phyloP scores from a whole-genome alignment of 306 rosid genomes.

The Cucurbita moschata region DNA sequence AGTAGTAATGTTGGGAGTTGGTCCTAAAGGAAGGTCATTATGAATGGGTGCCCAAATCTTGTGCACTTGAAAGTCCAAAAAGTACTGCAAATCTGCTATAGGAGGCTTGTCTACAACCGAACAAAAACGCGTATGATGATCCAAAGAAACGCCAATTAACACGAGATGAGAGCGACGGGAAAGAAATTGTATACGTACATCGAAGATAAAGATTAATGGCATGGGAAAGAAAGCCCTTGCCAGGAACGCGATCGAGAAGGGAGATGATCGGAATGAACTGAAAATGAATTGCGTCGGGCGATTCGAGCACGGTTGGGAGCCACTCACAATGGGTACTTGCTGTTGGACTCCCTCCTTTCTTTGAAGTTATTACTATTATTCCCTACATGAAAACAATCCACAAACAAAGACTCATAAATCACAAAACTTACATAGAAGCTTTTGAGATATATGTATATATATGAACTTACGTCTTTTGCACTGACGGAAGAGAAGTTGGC shows the following conservation, averaged over 20 bases:
- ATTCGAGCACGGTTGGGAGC: constrained; percentile 55
- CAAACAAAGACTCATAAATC: background rate
- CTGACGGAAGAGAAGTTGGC: constrained; percentile 32
- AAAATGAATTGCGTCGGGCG: constrained; percentile 53
- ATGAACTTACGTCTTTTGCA: constrained; percentile 57
- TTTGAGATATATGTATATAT: too few relatives aligned
- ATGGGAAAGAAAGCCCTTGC: constrained; percentile 73
- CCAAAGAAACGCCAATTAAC: background rate
- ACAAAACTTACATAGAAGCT: background rate
- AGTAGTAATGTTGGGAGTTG: constrained; percentile 44
- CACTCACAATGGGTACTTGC: constrained; percentile 58
- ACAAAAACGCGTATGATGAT: background rate
- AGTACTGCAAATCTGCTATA: constrained; percentile 54
- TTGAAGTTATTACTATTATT: constrained; percentile 54
- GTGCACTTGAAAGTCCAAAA: constrained; percentile 75
- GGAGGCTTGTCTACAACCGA: constrained; percentile 60
- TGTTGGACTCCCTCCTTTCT: constrained; percentile 59
- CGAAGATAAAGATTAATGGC: constrained; percentile 90
- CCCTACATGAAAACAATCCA: constrained; percentile 34
- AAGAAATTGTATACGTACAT: constrained; percentile 31
- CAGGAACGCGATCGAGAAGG: constrained; percentile 66
- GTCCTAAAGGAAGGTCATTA: constrained; percentile 62
- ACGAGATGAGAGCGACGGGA: background rate
- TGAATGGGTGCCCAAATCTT: constrained; percentile 81
- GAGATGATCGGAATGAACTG: constrained; percentile 67